Base-by-base conservation (phyloP, 768 basidiomycete species). In the Panus rudis region DNA sequence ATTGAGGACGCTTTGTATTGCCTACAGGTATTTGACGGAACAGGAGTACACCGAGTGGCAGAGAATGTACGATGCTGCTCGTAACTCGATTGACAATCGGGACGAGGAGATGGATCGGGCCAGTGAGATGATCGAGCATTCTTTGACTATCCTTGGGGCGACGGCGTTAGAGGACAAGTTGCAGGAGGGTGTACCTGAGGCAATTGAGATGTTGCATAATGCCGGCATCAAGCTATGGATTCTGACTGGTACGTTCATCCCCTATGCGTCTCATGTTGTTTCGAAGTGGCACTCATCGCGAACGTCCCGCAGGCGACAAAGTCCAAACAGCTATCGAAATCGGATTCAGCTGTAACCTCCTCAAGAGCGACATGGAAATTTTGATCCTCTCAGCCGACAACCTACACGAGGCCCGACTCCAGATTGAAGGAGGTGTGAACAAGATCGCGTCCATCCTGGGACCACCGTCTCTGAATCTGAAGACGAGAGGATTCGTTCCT, bases 181-280 rank as follows among this genome's bases (percentile, higher is more conserved):
- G 47, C 94, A 99, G 57, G 91, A 87, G 57, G 94, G 94, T 10
- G 94, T 99, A 0, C 94, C 94, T 0, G 93, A 96, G 45, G 86
- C 94, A 2, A 98, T 99, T 51, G 92, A 91, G 52, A 83, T 75
- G 43, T 70, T 99, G 14, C 92, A 96, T 55, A 70, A 76, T 22
- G 94, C 94, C 2, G 94, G 94, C 11, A 96, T 99, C 69, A 99
- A 97, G 65, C 63, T 99, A 2, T 99, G 94, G 94, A 94, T 98
- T 61, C 66, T 97, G 38, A 98, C 94, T 26, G 92, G 88, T 85
- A 45, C 26, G 66, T 60, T 25, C 6, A 39, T 42, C 31, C n/a
- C n/a, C n/a, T n/a, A n/a, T n/a, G n/a, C 33, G 17, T 11, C 13
- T 12, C n/a, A 31, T 37, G 12, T 35, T 28, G 37, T 39, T 37